Evolutionary conservation across 331 rosid species (phyloP).

Genomic region (Ulmus americana): DNA sequence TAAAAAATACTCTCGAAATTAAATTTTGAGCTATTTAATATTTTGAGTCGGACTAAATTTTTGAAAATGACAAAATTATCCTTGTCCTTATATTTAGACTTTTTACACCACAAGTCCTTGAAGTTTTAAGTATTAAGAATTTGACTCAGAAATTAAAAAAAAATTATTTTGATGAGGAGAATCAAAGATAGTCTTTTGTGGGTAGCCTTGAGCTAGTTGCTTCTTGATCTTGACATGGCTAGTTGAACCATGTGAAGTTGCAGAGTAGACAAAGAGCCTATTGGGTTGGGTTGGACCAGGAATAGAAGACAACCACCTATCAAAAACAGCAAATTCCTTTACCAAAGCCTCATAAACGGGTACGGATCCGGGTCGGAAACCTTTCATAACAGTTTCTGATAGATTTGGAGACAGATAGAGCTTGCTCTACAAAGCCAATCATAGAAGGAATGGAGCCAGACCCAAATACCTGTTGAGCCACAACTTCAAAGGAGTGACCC

Average conservation of each 20-base stretch:
- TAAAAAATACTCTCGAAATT: no score
- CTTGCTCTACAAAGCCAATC: conserved; percentile 94
- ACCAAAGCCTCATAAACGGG: conserved; percentile 75
- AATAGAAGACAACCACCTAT: conserved; percentile 90
- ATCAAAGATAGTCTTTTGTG: conserved; percentile 90
- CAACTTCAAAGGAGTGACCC: conserved; percentile 89
- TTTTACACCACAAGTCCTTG: no score
- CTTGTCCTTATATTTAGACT: no score
- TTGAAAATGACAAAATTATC: no score
- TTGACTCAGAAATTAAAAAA: no score
- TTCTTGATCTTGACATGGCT: conserved; percentile 82
- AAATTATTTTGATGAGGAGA: conserved; percentile 66
- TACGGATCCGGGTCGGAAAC: conserved; percentile 71
- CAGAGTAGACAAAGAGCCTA: conserved; percentile 88
- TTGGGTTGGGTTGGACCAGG: conserved; percentile 99
- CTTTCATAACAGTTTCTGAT: conserved; percentile 88
- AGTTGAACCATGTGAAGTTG: conserved; percentile 96
- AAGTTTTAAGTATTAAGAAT: no score
- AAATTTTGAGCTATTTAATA: no score
- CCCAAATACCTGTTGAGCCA: conserved; percentile 80
- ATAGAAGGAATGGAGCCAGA: conserved; percentile 66
- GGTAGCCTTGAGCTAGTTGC: conserved; percentile 82
- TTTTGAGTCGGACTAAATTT: no score
- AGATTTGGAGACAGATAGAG: conserved; percentile 65
- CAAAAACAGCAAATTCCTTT: conserved; percentile 69